Percentiles rank a stretch among this genome's conserved stretches.
phyloP scores from a whole-genome alignment of 2,329 filamentous ascomycete genomes.

The Paraconiothyrium sp. region DNA sequence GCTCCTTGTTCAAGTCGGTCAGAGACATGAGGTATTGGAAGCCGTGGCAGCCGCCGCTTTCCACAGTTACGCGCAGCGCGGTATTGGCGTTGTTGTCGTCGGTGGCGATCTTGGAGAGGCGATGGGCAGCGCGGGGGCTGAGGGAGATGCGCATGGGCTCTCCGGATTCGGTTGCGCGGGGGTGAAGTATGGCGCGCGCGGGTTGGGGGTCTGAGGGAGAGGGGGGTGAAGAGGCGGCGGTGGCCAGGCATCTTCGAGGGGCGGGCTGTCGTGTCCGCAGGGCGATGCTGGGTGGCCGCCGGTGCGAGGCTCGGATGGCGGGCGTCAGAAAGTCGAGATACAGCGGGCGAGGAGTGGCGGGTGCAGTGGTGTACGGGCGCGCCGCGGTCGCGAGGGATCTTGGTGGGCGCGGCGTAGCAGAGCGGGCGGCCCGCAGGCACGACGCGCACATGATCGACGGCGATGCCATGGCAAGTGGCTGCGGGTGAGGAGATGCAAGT shows the following conservation, averaged over 20 bases:
- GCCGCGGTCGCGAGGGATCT: slow-evolving; percentile 16
- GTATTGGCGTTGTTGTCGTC: slow-evolving; percentile 74
- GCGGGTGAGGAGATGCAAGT: not conserved
- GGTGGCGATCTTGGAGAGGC: slow-evolving; percentile 72
- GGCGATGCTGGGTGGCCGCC: not conserved
- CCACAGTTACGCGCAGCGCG: slow-evolving; percentile 89
- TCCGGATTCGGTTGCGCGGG: slow-evolving; percentile 81
- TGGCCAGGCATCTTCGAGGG: slow-evolving; percentile 46
- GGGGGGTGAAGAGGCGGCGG: slow-evolving; percentile 21
- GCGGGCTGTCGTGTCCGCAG: slow-evolving; percentile 32
- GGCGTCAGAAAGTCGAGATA: slow-evolving; percentile 47
- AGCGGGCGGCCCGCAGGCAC: slow-evolving; percentile 39
- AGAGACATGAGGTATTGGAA: slow-evolving; percentile 98
- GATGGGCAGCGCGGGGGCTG: slow-evolving; percentile 75
- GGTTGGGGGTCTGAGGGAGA: slow-evolving; percentile 35
- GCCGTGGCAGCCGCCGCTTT: slow-evolving; percentile 94
- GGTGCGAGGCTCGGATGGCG: slow-evolving; percentile 1
- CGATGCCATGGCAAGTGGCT: slow-evolving; percentile 33
- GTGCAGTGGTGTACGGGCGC: slow-evolving; percentile 33
- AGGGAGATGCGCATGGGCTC: slow-evolving; percentile 86
- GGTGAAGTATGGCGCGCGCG: slow-evolving; percentile 66
- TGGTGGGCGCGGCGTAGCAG: slow-evolving; percentile 12
- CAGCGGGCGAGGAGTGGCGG: slow-evolving; percentile 35
- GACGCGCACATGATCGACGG: slow-evolving; percentile 40
- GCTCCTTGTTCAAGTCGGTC: slow-evolving; percentile 65